These are phyloP conservation scores for Trypanosoma avium DNA, from an alignment of 208 protist genomes.

Conservation along the genomic window DNA sequence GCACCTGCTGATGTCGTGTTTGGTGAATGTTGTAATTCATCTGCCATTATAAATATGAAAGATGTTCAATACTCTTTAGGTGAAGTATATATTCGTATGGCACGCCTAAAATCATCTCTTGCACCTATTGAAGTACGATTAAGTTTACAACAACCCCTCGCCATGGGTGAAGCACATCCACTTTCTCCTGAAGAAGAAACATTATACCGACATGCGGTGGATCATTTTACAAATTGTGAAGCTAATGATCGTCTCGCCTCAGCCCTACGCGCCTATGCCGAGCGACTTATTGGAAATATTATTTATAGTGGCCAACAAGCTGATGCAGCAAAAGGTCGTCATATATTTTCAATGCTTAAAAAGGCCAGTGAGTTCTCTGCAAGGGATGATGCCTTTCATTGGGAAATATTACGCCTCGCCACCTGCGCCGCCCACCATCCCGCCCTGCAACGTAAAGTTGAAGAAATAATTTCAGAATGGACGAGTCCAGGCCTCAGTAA, in stretches of 20 bases:
- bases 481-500: not conserved
- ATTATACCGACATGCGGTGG: slow-evolving; percentile 49
- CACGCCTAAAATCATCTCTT: slow-evolving; percentile 36
- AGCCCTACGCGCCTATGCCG: slow-evolving; percentile 48
- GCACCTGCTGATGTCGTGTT: slow-evolving; percentile 37
- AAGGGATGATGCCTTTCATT: slow-evolving; percentile 31
- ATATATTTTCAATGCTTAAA: slow-evolving; percentile 41
- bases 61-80: slow-evolving; percentile 55
- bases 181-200: slow-evolving; percentile 47
- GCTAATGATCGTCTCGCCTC: slow-evolving; percentile 31
- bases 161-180: slow-evolving; percentile 36
- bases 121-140: slow-evolving; percentile 17
- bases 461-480: slow-evolving; percentile 35
- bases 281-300: slow-evolving; percentile 37
- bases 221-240: slow-evolving; percentile 52
- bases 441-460: slow-evolving; percentile 31
- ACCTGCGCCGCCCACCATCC: slow-evolving; percentile 31
- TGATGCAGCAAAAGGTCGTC: slow-evolving; percentile 27
- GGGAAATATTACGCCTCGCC: slow-evolving; percentile 66
- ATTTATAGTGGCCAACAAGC: slow-evolving; percentile 32
- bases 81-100: slow-evolving; percentile 60
- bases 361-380: slow-evolving; percentile 31
- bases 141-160: slow-evolving; percentile 44
- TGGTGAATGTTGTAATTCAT: slow-evolving; percentile 44
- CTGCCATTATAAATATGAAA: slow-evolving; percentile 29